Base-by-base conservation (phyloP, 345 rosid species). In the Noccaea bulbosa region DNA sequence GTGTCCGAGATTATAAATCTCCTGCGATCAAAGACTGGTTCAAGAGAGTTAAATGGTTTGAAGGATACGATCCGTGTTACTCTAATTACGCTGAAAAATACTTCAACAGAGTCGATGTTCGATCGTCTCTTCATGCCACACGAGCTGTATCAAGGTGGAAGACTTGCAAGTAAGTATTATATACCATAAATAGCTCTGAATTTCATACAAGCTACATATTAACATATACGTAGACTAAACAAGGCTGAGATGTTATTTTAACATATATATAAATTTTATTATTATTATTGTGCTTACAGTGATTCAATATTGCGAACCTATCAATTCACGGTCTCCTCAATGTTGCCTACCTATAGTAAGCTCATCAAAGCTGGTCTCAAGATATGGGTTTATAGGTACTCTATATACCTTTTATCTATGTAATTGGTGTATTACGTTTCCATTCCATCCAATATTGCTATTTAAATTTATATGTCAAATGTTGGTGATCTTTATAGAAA, bases 311-410 rank as follows among this genome's bases (percentile, higher is more conserved):
- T 71, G 72, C 40, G n/a, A 33, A 53, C 69, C 50, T 85, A 82
- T 52, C 74, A 83, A 15, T 32, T 34, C 53, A 74, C 81, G 7
- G 80, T 76, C 24, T 60, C 71, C 24, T 84, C 92, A 7, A 61
- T 87, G 38, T 78, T 87, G 43, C 84, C 89, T 2, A 78, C 80
- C 65, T 85, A 82, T 69, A 57, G 80, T 70, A 85, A 87, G 70
- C 92, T 87, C 75, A 76, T 85, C 74, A 76, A 79, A 63, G 88
- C 69, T n/a, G 87, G 89, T 27, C 75, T 87, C 41, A 85, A 76
- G 75, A 82, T 87, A 68, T 85, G 92, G 92, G 77, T 87, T 11
- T 87, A 85, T 60, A 87, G 87, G 88, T 86, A 73, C 59, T 55
- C 59, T 55, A n/a, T 24, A 38, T 58, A 43, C 9, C 38, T n/a